A percentile compares a stretch with the other conserved stretches of the same genome.
Conservation (phyloP, 345 rosid genomes). For the Eucalyptus grandis region DNA sequence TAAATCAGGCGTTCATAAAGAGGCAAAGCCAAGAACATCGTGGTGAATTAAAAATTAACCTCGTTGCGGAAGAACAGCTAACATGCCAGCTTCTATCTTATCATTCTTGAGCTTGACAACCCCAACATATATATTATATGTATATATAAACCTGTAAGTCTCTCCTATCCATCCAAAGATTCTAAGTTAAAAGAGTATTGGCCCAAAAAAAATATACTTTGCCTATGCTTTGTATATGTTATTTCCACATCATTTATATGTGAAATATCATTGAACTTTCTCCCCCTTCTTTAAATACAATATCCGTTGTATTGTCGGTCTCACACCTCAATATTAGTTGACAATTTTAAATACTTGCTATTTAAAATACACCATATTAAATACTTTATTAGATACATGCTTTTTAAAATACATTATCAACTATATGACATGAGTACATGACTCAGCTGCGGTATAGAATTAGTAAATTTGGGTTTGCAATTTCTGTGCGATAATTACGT, state of each 20-base stretch:
- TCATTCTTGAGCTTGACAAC: neutral
- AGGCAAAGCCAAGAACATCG: neutral
- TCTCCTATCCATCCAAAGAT: neutral
- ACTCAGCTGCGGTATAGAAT: neutral
- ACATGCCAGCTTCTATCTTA: neutral
- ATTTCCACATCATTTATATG: neutral
- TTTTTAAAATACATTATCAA: neutral
- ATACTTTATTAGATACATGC: neutral
- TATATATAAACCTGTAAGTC: neutral
- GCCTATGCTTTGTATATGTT: neutral
- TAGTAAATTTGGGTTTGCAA: neutral
- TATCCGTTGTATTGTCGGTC: neutral
- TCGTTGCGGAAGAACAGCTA: neutral
- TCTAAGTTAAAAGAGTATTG: neutral
- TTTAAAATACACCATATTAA: neutral
- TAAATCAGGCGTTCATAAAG: neutral
- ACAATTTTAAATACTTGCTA: neutral
- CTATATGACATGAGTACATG: neutral
- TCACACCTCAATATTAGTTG: neutral
- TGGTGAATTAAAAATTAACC: neutral
- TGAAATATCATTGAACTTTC: neutral
- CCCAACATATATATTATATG: neutral
- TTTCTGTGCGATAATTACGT: neutral
- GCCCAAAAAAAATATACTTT: neutral
- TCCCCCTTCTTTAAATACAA: neutral